These are phyloP conservation scores for Aspergillus mulundensis DNA, from an alignment of 495 filamentous ascomycete genomes.

Conservation along the genomic window DNA sequence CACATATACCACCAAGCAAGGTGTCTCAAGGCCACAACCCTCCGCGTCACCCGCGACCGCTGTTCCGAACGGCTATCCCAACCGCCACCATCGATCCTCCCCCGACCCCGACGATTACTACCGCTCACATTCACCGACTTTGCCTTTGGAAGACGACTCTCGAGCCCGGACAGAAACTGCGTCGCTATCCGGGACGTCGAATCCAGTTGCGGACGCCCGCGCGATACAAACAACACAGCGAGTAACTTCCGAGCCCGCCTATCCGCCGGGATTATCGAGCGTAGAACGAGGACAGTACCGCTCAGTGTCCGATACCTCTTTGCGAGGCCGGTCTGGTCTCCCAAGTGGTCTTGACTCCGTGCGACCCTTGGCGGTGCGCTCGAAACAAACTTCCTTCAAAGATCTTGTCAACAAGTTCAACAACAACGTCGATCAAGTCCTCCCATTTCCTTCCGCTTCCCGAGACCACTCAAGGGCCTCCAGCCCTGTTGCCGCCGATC, in stretches of 20 bases:
- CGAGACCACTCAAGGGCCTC: slow-evolving; percentile 23
- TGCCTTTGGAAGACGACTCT: slow-evolving; percentile 22
- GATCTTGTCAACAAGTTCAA: slow-evolving; percentile 62
- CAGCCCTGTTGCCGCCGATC: slow-evolving; percentile 22
- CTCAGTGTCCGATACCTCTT: slow-evolving; percentile 36
- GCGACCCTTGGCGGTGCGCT: slow-evolving; percentile 23
- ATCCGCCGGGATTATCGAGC: slow-evolving; percentile 24
- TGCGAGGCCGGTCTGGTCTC: slow-evolving; percentile 20
- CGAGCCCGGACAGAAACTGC: slow-evolving; percentile 24
- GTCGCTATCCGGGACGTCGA: slow-evolving; percentile 22
- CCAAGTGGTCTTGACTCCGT: slow-evolving; percentile 13
- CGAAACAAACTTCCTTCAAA: slow-evolving; percentile 53
- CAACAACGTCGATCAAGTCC: slow-evolving; percentile 49
- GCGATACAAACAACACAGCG: slow-evolving; percentile 17
- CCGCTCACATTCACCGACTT: slow-evolving; percentile 31
- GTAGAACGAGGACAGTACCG: slow-evolving; percentile 25
- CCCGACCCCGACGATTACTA: slow-evolving; percentile 55
- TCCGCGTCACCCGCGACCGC: slow-evolving; percentile 18
- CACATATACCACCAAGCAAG: slow-evolving; percentile 25
- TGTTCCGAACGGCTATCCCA: slow-evolving; percentile 25
- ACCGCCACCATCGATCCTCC: slow-evolving; percentile 32
- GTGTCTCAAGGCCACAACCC: slow-evolving; percentile 21
- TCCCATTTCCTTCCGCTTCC: slow-evolving; percentile 44
- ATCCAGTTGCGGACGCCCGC: slow-evolving; percentile 20
- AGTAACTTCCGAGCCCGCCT: slow-evolving; percentile 29